A percentile compares a stretch with the other conserved stretches of the same genome.
Evolutionary conservation across 306 rosid species (phyloP).

Genomic region (Cucumis hystrix): DNA sequence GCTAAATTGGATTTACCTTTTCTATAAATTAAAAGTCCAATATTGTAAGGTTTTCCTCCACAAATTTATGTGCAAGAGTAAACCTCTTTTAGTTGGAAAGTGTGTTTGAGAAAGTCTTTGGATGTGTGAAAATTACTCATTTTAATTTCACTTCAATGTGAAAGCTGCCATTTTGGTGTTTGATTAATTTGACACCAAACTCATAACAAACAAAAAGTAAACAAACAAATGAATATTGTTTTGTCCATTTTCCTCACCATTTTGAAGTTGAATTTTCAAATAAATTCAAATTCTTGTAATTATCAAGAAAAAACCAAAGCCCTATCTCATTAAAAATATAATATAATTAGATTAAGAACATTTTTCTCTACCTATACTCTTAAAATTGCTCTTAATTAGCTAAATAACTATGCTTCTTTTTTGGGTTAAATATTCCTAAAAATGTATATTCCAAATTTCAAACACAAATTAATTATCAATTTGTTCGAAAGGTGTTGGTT

Average conservation of each 20-base stretch:
- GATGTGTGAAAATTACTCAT: neutral
- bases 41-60: neutral
- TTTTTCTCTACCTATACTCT: neutral
- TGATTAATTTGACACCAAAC: neutral
- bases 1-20: neutral
- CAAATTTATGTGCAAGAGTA: neutral
- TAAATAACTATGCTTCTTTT: neutral
- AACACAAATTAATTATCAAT: neutral
- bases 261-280: neutral
- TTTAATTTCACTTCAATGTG: slow-evolving; percentile 1
- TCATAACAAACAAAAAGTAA: neutral
- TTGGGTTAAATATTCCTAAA: neutral
- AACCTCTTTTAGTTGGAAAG: neutral
- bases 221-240: neutral
- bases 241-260: neutral
- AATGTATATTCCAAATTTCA: neutral
- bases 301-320: neutral
- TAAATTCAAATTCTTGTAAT: neutral
- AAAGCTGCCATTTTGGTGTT: neutral
- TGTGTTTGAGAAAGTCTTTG: neutral
- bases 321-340: neutral
- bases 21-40: neutral
- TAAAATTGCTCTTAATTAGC: neutral
- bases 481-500: neutral
- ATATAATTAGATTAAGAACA: neutral